phyloP scores from a whole-genome alignment of 768 basidiomycete genomes.

The Hortiboletus flavorubellus region DNA sequence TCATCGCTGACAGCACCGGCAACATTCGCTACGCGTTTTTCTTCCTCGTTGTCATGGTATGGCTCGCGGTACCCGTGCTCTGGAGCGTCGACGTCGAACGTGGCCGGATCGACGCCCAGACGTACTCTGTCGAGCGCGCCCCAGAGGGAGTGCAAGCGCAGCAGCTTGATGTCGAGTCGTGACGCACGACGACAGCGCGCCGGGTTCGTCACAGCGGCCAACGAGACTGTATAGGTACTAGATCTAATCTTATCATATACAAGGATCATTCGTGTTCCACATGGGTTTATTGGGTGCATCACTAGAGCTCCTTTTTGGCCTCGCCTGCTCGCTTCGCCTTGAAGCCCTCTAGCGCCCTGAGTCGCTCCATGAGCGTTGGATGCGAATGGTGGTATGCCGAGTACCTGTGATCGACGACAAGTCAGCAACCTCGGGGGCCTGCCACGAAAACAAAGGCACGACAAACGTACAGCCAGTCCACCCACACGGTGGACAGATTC shows the following conservation, averaged over 20 bases:
- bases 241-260: too few species aligned
- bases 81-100: constrained; percentile 62
- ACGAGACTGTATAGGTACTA: neutral
- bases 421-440: neutral
- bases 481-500: constrained; percentile 91
- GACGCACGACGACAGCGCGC: too few species aligned
- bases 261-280: neutral
- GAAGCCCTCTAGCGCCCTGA: constrained; percentile 76
- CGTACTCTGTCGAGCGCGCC: constrained; percentile 22
- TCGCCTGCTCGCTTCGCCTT: constrained; percentile 38
- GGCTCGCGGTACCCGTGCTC: constrained; percentile 76
- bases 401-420: constrained; percentile 48
- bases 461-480: constrained; percentile 72
- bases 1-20: constrained; percentile 85
- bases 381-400: constrained; percentile 96
- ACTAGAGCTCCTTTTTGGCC: constrained; percentile 28
- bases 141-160: neutral
- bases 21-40: constrained; percentile 92
- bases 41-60: constrained; percentile 81
- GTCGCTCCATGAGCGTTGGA: constrained; percentile 87
- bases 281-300: too few species aligned
- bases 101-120: constrained; percentile 53
- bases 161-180: too few species aligned
- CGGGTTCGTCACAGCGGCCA: too few species aligned
- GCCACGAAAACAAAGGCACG: too few species aligned